Conservation (phyloP, 2,329 filamentous ascomycete species). For the Fusarium sp. region DNA sequence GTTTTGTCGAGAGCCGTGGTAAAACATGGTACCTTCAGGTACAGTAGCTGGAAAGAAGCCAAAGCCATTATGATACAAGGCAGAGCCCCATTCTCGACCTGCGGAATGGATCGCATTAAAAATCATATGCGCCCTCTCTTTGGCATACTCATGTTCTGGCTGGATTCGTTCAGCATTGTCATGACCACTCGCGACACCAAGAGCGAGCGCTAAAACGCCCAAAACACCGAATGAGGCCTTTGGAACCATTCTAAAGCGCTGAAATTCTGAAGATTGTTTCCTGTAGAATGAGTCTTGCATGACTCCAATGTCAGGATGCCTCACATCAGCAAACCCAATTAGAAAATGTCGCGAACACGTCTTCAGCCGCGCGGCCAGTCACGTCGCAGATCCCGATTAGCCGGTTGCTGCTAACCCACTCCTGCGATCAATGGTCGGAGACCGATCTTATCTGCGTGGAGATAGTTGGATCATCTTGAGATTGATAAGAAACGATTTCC, state of each 20-base stretch:
- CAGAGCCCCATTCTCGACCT: conserved; percentile 80
- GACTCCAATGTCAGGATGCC: background rate
- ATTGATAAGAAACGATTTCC: conserved; percentile 35
- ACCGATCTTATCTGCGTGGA: conserved; percentile 31
- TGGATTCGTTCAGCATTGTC: conserved; percentile 38
- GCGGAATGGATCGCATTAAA: conserved; percentile 81
- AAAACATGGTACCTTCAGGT: conserved; percentile 72
- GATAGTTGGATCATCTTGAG: conserved; percentile 11
- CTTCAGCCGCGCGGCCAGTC: conserved; percentile 39
- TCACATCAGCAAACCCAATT: background rate
- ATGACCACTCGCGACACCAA: conserved; percentile 6
- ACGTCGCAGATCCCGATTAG: conserved; percentile 3
- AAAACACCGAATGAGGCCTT: conserved; percentile 21
- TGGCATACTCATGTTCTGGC: conserved; percentile 54
- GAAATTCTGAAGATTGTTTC: background rate
- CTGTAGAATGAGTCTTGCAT: background rate
- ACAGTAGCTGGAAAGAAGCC: conserved; percentile 75
- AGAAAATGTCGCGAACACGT: background rate
- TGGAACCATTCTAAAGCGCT: conserved; percentile 25
- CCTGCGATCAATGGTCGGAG: conserved; percentile 19
- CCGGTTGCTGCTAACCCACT: conserved; percentile 19
- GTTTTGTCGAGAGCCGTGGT: conserved; percentile 68
- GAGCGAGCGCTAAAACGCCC: conserved; percentile 21
- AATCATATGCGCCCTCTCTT: conserved; percentile 69
- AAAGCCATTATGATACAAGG: conserved; percentile 80